Evolutionary conservation across 495 filamentous ascomycete genomes (phyloP).

Genomic region (Letharia columbiana): DNA sequence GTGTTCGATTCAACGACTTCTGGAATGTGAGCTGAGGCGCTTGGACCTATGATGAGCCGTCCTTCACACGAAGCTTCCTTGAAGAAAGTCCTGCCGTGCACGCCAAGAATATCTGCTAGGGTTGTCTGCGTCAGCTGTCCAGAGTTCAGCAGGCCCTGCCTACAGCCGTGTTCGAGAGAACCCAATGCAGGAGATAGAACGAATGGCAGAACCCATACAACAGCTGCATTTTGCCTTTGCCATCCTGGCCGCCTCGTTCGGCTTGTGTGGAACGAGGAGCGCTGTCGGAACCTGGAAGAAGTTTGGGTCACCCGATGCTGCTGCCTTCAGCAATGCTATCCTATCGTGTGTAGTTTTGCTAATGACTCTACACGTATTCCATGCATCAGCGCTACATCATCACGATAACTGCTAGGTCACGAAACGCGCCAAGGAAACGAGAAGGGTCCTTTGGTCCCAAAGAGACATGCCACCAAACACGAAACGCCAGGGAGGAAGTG

Average conservation of each 20-base stretch:
- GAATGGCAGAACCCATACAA: constrained; percentile 87
- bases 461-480: neutral
- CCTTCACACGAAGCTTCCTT: neutral
- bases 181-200: constrained; percentile 65
- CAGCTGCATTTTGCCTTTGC: constrained; percentile 58
- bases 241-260: constrained; percentile 49
- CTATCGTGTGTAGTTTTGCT: constrained; percentile 66
- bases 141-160: constrained; percentile 55
- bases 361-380: constrained; percentile 45
- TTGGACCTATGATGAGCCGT: constrained; percentile 1
- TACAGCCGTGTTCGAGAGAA: constrained; percentile 61
- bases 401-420: neutral
- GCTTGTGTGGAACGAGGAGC: constrained; percentile 68
- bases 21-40: neutral
- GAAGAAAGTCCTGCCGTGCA: constrained; percentile 71
- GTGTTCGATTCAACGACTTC: neutral
- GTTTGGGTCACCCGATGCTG: constrained; percentile 57
- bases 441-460: neutral
- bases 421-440: neutral
- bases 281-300: constrained; percentile 73
- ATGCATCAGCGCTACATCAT: neutral
- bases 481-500: neutral
- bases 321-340: constrained; percentile 62
- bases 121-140: constrained; percentile 61
- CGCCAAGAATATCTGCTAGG: constrained; percentile 66